Conservation (phyloP, 2,329 filamentous ascomycete genomes). For the Aureobasidium pullulans region DNA sequence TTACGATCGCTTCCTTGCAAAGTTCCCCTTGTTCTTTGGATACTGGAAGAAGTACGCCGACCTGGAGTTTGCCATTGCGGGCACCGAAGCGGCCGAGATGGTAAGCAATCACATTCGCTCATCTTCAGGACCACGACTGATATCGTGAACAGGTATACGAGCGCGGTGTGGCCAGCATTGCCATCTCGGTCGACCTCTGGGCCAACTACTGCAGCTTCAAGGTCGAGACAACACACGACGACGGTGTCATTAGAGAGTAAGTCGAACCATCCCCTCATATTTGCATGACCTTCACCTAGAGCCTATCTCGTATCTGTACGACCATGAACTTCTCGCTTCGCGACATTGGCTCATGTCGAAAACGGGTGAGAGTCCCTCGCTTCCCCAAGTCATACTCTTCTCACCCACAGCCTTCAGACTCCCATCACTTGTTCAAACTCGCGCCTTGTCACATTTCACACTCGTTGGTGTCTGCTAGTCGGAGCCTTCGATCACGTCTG, state of each 20-base stretch:
- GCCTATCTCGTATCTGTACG: not conserved
- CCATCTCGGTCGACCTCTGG: constrained; percentile 93
- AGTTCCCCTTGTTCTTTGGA: constrained; percentile 91
- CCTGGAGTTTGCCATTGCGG: constrained; percentile 91
- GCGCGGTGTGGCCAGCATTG: constrained; percentile 85
- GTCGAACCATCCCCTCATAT: constrained; percentile 62
- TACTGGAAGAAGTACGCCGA: constrained; percentile 99
- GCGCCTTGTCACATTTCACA: not conserved
- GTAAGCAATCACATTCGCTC: constrained; percentile 41
- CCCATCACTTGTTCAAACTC: constrained; percentile 1
- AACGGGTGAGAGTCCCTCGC: constrained; percentile 13
- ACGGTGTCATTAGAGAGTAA: constrained; percentile 99
- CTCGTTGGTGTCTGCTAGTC: not conserved
- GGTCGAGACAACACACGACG: constrained; percentile 91
- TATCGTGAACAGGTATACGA: constrained; percentile 67
- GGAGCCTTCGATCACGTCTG: not conserved
- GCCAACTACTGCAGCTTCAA: constrained; percentile 97
- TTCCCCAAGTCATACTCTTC: constrained; percentile 1
- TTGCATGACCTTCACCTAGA: constrained; percentile 30
- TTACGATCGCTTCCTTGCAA: constrained; percentile 87
- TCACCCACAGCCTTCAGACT: constrained; percentile 14
- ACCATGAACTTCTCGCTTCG: constrained; percentile 1
- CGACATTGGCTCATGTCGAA: not conserved
- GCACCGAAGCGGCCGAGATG: constrained; percentile 95
- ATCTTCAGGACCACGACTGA: constrained; percentile 16